A percentile compares a stretch with the other conserved stretches of the same genome.
Conservation (phyloP, 768 basidiomycete genomes). For the Pleurotus sapidus region DNA sequence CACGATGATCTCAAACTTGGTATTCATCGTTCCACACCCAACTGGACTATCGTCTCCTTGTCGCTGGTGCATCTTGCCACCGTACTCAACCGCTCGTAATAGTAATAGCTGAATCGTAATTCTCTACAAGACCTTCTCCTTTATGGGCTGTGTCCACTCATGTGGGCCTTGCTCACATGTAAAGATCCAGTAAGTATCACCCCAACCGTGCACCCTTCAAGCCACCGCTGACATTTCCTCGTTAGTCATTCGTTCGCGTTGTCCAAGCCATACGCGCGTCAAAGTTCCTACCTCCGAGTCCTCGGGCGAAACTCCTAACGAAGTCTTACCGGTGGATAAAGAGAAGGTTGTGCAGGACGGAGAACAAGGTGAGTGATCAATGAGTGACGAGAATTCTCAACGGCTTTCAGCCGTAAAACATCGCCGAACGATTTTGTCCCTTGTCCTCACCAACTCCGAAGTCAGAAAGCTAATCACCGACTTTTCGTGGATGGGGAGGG, state of each 20-base stretch:
- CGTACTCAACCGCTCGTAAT: too few relatives aligned
- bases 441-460: conserved; percentile 91
- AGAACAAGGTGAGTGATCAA: conserved; percentile 47
- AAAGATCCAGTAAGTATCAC: conserved; percentile 13
- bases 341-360: conserved; percentile 56
- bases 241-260: conserved; percentile 10
- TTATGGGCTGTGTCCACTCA: conserved; percentile 14
- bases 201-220: not conserved
- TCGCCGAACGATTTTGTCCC: conserved; percentile 81
- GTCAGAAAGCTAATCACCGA: conserved; percentile 86
- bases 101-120: too few relatives aligned
- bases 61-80: conserved; percentile 10
- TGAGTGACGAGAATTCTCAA: too few relatives aligned
- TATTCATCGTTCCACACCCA: conserved; percentile 7
- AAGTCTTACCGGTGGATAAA: conserved; percentile 43
- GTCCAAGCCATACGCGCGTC: conserved; percentile 4
- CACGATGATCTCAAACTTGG: too few relatives aligned
- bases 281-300: not conserved
- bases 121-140: conserved; percentile 17
- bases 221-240: not conserved
- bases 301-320: conserved; percentile 9
- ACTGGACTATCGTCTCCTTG: conserved; percentile 14
- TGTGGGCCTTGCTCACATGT: conserved; percentile 14
- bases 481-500: conserved; percentile 74
- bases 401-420: conserved; percentile 63